phyloP scores from a whole-genome alignment of 495 filamentous ascomycete species.

The Schizothecium vesticola region DNA sequence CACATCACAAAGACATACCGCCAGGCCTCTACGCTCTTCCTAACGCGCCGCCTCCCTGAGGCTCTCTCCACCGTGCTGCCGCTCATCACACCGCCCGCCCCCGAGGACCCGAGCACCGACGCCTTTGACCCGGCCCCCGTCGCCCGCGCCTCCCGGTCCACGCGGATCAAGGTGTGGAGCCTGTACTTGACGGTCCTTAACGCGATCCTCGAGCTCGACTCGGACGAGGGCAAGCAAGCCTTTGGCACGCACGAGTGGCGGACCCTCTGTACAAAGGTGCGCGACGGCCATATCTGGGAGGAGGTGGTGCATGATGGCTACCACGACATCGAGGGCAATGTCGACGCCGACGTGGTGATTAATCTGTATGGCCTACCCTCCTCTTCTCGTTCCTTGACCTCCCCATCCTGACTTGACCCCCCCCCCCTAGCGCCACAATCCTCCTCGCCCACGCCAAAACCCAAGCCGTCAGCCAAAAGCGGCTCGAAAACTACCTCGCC shows the following conservation, averaged over 20 bases:
- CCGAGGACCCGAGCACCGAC: slow-evolving; percentile 29
- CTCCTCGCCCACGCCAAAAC: slow-evolving; percentile 79
- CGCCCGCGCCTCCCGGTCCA: slow-evolving; percentile 63
- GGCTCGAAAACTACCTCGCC: slow-evolving; percentile 86
- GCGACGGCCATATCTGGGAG: slow-evolving; percentile 87
- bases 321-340: slow-evolving; percentile 75
- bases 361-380: slow-evolving; percentile 61
- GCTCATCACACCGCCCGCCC: slow-evolving; percentile 53
- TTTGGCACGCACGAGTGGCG: slow-evolving; percentile 85
- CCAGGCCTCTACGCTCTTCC: slow-evolving; percentile 81
- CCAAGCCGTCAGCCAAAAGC: slow-evolving; percentile 76
- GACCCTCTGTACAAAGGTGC: slow-evolving; percentile 67
- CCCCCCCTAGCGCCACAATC: slow-evolving; percentile 65
- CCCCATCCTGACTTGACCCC: slow-evolving; percentile 8
- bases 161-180: slow-evolving; percentile 93
- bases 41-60: slow-evolving; percentile 87
- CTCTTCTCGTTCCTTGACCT: not conserved
- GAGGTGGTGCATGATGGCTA: slow-evolving; percentile 83
- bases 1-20: slow-evolving; percentile 79
- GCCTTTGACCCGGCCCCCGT: slow-evolving; percentile 58
- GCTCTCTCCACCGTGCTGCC: slow-evolving; percentile 77
- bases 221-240: slow-evolving; percentile 81
- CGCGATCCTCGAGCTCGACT: slow-evolving; percentile 77
- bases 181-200: slow-evolving; percentile 91
- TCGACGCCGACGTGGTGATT: slow-evolving; percentile 91